These are phyloP conservation scores for Scleroderma bovista DNA, from an alignment of 768 basidiomycete genomes.

Conservation along the genomic window DNA sequence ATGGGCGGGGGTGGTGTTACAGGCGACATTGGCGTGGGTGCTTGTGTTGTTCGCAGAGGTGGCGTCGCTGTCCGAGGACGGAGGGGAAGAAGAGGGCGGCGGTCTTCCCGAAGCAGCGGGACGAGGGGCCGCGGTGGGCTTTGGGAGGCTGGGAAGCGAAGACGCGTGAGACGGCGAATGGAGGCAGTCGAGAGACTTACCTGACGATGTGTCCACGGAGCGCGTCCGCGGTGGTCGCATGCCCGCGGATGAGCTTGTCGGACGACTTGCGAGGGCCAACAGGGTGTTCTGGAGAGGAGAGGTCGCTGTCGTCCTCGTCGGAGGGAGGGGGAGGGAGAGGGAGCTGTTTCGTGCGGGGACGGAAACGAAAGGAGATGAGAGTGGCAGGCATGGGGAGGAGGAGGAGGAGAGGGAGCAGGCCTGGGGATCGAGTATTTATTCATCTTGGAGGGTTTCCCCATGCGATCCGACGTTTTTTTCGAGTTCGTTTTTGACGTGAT, in stretches of 20 bases:
- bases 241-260: background rate
- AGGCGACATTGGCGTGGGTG: too few species aligned
- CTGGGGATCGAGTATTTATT: background rate
- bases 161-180: too few species aligned
- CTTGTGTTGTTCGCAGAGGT: too few species aligned
- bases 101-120: background rate
- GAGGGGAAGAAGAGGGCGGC: background rate
- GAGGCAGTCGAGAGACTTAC: background rate
- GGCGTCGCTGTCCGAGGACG: too few species aligned
- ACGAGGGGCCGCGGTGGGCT: background rate
- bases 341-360: constrained; percentile 6
- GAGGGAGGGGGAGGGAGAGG: background rate
- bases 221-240: too few species aligned
- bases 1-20: background rate
- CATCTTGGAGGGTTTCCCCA: background rate
- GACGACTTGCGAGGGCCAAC: background rate
- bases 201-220: background rate
- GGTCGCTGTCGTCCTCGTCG: constrained; percentile 22
- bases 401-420: background rate
- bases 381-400: constrained; percentile 2
- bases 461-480: background rate
- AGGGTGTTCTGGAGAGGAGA: constrained; percentile 13
- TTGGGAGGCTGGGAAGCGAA: background rate
- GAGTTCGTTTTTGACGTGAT: background rate
- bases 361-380: constrained; percentile 13